Base-by-base conservation (phyloP, 1,139 yeast species). In the Hansenula sp. region DNA sequence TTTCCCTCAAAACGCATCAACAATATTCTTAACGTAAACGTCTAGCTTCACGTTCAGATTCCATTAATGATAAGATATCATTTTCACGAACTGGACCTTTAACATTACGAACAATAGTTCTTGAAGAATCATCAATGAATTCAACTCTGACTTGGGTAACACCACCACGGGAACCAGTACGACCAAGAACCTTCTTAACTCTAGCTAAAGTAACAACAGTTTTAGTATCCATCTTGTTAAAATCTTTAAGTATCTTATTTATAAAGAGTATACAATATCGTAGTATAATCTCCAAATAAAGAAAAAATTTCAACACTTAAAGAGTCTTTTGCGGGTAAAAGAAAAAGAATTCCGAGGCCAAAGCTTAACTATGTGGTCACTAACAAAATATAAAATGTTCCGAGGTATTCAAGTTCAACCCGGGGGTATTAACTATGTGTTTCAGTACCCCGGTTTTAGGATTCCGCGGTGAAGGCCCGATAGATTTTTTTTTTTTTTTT, bases 161-260 rank as follows among this genome's bases (percentile, higher is more conserved):
- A 84, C 97, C 97, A 84, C 98, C 98, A 81, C 97, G 90, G 71
- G 97, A 90, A 71, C 97, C 97, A 82, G 97, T 90, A 79, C 97
- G 89, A 73, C 97, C 97, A 75, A 92, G 83, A 74, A 92, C 97
- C 82, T 92, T 92, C 78, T 87, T 89, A 71, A 92, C 97, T 81
- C 89, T 90, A 73, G 97, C 98, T 76, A 92, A 87, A 77, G 96
- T 92, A 68, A 90, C 97, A 73, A 96, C 96, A 74, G 92, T 82
- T 75, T 84, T 84, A 68, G 88, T 74, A 73, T 83, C 92, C 90
- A 39, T 27, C 12, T 24, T 14, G 16, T 26, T 7, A 26, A 26
- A 8, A 22, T 22, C 7, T 26, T 5, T n/a, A 6, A n/a, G 4
- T 27, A 14, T n/a, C n/a, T n/a, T n/a, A n/a, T n/a, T n/a, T n/a